Evolutionary conservation across 2,329 filamentous ascomycete genomes (phyloP).

Genomic region (Neofusicoccum sp.): DNA sequence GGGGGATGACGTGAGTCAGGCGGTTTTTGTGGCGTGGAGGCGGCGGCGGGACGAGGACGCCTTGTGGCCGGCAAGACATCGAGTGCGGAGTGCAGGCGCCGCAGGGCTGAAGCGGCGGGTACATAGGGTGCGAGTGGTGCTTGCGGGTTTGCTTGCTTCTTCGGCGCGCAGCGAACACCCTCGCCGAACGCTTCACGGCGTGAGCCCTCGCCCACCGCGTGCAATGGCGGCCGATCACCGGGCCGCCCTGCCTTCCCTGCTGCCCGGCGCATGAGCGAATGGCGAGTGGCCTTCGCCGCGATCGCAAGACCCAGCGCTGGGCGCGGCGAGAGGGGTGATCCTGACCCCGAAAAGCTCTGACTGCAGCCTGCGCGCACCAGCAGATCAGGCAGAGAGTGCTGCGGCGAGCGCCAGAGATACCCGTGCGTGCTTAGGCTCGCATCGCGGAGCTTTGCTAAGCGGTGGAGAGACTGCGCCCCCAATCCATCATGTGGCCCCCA

Average conservation of each 20-base stretch:
- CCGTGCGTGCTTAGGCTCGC: not conserved
- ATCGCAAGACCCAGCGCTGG: not conserved
- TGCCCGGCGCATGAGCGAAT: not conserved
- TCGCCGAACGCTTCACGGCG: not conserved
- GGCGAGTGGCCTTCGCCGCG: not conserved
- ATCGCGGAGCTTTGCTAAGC: not conserved
- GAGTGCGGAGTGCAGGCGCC: constrained; percentile 4
- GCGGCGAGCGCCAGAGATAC: not conserved
- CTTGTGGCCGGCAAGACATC: constrained; percentile 5
- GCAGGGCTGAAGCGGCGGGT: not conserved
- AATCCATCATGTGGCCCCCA: not conserved
- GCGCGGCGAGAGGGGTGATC: not conserved
- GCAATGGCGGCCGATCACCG: not conserved
- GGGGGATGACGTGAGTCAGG: constrained; percentile 16
- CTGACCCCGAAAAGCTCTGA: not conserved
- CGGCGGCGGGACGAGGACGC: not conserved
- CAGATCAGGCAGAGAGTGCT: not conserved
- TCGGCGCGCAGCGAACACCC: not conserved
- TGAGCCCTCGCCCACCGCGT: not conserved
- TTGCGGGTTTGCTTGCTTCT: not conserved
- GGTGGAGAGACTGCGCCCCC: not conserved
- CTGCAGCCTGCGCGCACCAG: not conserved
- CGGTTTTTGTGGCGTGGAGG: not conserved
- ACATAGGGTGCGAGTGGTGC: not conserved
- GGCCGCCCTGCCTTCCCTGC: not conserved